These are phyloP conservation scores for Piromyces finnis DNA, from an alignment of 192 early-diverging fungal genomes.

Conservation along the genomic window DNA sequence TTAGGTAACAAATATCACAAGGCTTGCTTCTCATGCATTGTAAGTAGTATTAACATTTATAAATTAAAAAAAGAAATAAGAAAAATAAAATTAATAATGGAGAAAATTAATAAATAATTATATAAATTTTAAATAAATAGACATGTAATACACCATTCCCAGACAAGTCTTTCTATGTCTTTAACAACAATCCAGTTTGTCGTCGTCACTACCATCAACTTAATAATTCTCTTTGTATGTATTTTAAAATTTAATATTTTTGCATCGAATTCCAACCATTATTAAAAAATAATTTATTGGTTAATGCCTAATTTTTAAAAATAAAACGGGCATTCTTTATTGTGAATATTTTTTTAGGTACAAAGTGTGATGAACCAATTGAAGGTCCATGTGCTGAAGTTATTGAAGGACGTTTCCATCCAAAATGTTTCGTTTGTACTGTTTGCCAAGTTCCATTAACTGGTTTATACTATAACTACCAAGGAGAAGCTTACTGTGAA, in stretches of 20 bases:
- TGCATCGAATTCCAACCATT: too few species aligned
- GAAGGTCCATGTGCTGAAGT: slow-evolving; percentile 69
- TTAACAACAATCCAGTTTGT: slow-evolving; percentile 67
- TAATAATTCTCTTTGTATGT: slow-evolving; percentile 65
- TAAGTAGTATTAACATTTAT: not conserved
- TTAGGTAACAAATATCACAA: slow-evolving; percentile 53
- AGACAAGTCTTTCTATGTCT: slow-evolving; percentile 78
- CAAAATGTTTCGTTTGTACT: slow-evolving; percentile 62
- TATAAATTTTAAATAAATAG: too few species aligned
- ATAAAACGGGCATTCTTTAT: too few species aligned
- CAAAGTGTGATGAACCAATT: not conserved
- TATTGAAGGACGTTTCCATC: slow-evolving; percentile 65
- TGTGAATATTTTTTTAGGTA: too few species aligned
- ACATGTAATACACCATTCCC: slow-evolving; percentile 51
- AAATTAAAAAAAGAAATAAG: too few species aligned
- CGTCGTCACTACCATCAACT: slow-evolving; percentile 69
- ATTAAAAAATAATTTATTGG: too few species aligned
- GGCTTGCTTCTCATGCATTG: slow-evolving; percentile 46
- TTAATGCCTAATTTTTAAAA: too few species aligned
- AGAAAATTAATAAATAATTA: too few species aligned
- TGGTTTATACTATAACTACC: slow-evolving; percentile 53
- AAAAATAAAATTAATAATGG: too few species aligned
- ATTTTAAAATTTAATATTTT: slow-evolving; percentile 25
- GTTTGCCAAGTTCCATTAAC: slow-evolving; percentile 33
- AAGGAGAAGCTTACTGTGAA: slow-evolving; percentile 51